phyloP scores from a whole-genome alignment of 2,329 filamentous ascomycete genomes.

The Nothopassalora personata region DNA sequence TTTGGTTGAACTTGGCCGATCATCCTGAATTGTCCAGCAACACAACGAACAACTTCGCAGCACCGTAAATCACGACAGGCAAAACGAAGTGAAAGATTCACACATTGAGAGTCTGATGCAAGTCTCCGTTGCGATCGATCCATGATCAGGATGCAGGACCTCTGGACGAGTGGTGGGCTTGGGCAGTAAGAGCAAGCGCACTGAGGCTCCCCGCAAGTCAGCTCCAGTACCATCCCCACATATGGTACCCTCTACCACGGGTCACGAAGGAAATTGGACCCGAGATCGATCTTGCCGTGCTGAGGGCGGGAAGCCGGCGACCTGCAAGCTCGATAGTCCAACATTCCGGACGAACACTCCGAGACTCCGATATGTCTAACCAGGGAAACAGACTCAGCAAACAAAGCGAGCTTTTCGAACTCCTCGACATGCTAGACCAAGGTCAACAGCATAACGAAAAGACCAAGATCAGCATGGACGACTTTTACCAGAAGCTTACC shows the following conservation, averaged over 20 bases:
- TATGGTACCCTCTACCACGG: too few species aligned
- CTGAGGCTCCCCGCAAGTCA: too few species aligned
- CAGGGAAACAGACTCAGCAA: neutral
- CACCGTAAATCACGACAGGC: neutral
- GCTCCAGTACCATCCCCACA: too few species aligned
- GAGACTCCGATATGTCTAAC: neutral
- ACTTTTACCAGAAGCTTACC: slow-evolving; percentile 3
- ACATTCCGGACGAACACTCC: neutral
- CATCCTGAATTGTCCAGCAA: slow-evolving; percentile 23
- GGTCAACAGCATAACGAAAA: neutral
- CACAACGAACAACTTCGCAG: neutral
- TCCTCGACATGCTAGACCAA: neutral
- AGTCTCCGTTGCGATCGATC: too few species aligned
- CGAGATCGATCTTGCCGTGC: neutral
- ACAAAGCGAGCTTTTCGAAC: neutral
- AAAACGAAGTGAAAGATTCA: too few species aligned
- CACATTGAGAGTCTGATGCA: too few species aligned
- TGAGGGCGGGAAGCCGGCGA: neutral
- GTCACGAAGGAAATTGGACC: neutral
- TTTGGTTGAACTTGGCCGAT: slow-evolving; percentile 31
- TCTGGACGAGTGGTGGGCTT: too few species aligned
- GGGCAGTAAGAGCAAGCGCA: too few species aligned
- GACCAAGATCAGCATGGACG: neutral
- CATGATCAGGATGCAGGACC: too few species aligned
- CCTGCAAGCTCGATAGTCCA: neutral